These are phyloP conservation scores for Vicia villosa DNA, from an alignment of 306 rosid species.

Conservation along the genomic window DNA sequence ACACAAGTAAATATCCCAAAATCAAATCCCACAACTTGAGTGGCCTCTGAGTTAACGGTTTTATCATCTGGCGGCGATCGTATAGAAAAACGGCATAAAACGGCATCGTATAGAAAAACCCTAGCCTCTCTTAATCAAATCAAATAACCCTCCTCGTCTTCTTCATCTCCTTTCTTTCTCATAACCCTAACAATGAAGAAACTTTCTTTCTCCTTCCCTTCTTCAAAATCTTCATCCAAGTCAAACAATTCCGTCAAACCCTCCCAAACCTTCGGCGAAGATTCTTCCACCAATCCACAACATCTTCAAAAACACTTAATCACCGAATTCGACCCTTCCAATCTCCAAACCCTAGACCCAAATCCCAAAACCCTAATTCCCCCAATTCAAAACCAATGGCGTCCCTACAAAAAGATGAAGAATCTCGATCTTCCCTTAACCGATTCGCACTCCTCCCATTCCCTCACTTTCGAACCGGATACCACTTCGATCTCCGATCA, in stretches of 20 bases:
- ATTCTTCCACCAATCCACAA: neutral
- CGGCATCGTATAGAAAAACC: neutral
- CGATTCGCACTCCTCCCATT: conserved; percentile 28
- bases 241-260: conserved; percentile 28
- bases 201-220: conserved; percentile 38
- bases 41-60: too few relatives aligned
- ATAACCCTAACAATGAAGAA: conserved; percentile 32
- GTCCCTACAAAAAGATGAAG: conserved; percentile 43
- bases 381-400: conserved; percentile 46
- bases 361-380: conserved; percentile 31
- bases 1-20: too few relatives aligned
- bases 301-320: conserved; percentile 30
- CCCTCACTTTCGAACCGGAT: conserved; percentile 52
- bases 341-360: neutral
- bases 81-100: too few relatives aligned
- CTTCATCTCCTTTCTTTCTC: neutral
- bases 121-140: neutral
- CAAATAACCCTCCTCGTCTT: neutral
- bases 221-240: conserved; percentile 41
- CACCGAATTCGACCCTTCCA: conserved; percentile 50
- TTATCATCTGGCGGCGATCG: too few relatives aligned
- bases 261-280: neutral
- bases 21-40: too few relatives aligned
- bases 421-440: conserved; percentile 41
- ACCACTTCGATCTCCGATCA: conserved; percentile 20